These are phyloP conservation scores for Millerago galiae DNA, from an alignment of 805 yeast genomes.

Conservation along the genomic window DNA sequence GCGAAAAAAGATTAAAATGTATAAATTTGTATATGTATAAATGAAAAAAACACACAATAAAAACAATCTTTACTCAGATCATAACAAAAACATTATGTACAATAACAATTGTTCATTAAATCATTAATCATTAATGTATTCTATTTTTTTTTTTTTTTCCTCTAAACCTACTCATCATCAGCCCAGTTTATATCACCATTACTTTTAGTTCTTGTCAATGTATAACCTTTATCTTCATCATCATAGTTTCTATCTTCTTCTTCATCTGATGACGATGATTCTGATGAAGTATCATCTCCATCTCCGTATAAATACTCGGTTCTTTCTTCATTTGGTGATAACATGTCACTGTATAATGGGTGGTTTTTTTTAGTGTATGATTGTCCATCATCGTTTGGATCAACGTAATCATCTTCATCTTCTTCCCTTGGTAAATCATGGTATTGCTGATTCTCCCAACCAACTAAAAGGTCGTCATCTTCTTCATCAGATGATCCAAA, in stretches of 20 bases:
- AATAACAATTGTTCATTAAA: conserved; percentile 7
- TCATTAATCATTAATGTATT: conserved; percentile 3
- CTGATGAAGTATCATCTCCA: conserved; percentile 13
- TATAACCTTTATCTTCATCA: conserved; percentile 26
- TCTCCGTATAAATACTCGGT: conserved; percentile 20
- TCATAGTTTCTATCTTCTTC: conserved; percentile 24
- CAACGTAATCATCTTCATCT: conserved; percentile 70
- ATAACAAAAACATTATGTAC: background rate
- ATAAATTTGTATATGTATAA: background rate
- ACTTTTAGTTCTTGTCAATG: conserved; percentile 30
- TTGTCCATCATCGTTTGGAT: conserved; percentile 77
- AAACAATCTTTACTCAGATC: too few species aligned
- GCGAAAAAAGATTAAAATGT: conserved; percentile 6
- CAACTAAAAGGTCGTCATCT: conserved; percentile 25
- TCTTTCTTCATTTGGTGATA: conserved; percentile 21
- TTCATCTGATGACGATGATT: conserved; percentile 18
- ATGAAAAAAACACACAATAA: background rate
- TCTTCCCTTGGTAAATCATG: conserved; percentile 24
- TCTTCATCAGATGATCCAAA: conserved; percentile 51
- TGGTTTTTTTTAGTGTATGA: conserved; percentile 58
- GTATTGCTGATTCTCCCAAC: conserved; percentile 12
- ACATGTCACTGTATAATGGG: conserved; percentile 44
- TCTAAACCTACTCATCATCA: conserved; percentile 25
- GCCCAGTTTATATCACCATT: conserved; percentile 31
- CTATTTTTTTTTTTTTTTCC: background rate